Evolutionary conservation across 495 filamentous ascomycete genomes (phyloP), one percentile per base, ranked within the genome.

Genomic region (Chaetomidium leptoderma): DNA sequence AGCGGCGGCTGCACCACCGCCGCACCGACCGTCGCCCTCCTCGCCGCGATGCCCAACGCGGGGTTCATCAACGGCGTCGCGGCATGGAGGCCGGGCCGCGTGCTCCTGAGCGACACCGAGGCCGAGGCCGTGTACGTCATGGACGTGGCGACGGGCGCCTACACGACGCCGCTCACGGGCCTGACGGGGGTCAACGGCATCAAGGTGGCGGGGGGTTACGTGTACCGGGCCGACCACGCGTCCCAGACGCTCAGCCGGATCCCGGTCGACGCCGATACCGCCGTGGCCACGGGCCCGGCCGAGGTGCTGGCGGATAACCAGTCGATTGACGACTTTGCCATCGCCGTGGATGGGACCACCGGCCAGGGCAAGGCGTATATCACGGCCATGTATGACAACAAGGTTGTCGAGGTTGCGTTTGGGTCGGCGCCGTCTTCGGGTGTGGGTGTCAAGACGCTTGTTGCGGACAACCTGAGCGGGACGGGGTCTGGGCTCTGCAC

Each of bases 141-240:
- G 37, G 48, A 63, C 40, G 53, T 63, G 9, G 45, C 30, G 2
- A 56, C 56, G 6, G 56, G 32, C 9, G 5, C 46, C 6, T 59
- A 47, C 46, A 43, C 47, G 32, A 59, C 56, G 19, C 51, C 52
- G 6, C 29, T 63, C 17, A 45, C 55, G 6, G 29, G 35, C 14
- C 37, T 59, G 29, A 33, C 74, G 3, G 76, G 74, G 11, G 61
- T 81, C 47, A 78, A 79, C 50, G 74, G 73, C 0, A 33, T 79
- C 27, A 58, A 68, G 11, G 33, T 67, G 1, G 57, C 61, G 0
- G 56, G 65, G 19, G 60, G 62, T 8, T 71, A 71, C 27, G 51
- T 78, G 24, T 78, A 76, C 64, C 76, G 70, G 44, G 72, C 71
- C 23, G 72, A 74, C 37, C 52, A 57, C 37, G 5, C n/a, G 2